phyloP scores from a whole-genome alignment of 176 grass and related monocot genomes.

The Aegilops tauschii region DNA sequence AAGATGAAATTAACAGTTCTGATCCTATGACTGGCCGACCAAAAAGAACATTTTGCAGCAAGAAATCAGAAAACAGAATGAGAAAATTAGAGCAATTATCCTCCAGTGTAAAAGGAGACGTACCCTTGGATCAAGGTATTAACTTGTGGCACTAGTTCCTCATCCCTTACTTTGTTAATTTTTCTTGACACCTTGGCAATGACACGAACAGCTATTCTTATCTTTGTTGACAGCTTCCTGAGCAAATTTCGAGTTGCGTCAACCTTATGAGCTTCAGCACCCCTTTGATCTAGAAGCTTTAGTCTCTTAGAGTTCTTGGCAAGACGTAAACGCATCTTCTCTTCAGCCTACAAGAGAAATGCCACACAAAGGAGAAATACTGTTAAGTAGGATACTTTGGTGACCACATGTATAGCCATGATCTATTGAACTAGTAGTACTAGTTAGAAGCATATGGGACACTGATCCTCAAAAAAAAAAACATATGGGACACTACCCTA shows the following conservation, averaged over 20 bases:
- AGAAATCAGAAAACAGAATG: not conserved
- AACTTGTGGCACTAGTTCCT: slow-evolving; percentile 76
- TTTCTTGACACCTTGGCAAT: slow-evolving; percentile 77
- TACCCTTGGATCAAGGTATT: slow-evolving; percentile 79
- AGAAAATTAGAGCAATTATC: not conserved
- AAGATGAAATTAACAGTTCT: not conserved
- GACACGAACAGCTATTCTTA: slow-evolving; percentile 71
- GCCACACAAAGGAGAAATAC: not conserved
- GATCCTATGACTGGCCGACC: not conserved
- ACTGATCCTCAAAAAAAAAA: not conserved
- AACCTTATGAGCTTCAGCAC: slow-evolving; percentile 65
- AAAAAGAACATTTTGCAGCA: not conserved
- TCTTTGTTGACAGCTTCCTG: slow-evolving; percentile 72
- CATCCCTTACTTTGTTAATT: slow-evolving; percentile 77
- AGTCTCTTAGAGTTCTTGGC: slow-evolving; percentile 64
- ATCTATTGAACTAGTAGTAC: not conserved
- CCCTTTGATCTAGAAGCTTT: slow-evolving; percentile 62
- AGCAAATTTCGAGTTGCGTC: slow-evolving; percentile 61
- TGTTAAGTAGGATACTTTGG: not conserved
- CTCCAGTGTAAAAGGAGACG: slow-evolving; percentile 4
- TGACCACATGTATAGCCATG: not conserved
- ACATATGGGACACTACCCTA: not conserved
- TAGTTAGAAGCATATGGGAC: not conserved
- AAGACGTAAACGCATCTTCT: slow-evolving; percentile 81
- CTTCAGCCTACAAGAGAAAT: slow-evolving; percentile 58